Conservation (phyloP, 2,329 filamentous ascomycete genomes). For the Microthyrium microscopicum region DNA sequence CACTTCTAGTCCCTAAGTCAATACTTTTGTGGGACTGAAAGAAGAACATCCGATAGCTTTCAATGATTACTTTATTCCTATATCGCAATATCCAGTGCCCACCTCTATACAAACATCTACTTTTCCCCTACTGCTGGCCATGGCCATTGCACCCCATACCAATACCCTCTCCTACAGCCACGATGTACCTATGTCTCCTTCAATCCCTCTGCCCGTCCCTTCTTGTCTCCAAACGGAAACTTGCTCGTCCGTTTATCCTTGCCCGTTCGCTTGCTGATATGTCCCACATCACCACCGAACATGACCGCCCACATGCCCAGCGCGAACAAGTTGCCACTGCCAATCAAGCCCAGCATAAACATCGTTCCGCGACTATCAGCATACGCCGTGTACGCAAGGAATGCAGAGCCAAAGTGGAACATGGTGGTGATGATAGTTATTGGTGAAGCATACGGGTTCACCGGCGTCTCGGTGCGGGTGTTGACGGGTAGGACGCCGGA, state of each 20-base stretch:
- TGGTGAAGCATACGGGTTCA: conserved; percentile 37
- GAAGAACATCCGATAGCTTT: too few species aligned
- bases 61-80: too few species aligned
- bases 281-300: conserved; percentile 39
- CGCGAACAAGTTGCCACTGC: conserved; percentile 39
- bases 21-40: too few species aligned
- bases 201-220: too few species aligned
- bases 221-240: conserved; percentile 47
- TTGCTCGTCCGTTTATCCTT: conserved; percentile 50
- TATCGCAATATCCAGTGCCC: too few species aligned
- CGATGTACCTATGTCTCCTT: too few species aligned
- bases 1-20: too few species aligned
- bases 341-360: conserved; percentile 43
- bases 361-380: conserved; percentile 36
- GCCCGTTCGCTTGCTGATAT: conserved; percentile 45
- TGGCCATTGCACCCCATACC: too few species aligned
- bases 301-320: conserved; percentile 49
- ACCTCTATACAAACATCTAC: too few species aligned
- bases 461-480: neutral
- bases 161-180: too few species aligned
- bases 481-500: conserved; percentile 53
- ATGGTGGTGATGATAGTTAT: conserved; percentile 47
- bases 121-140: too few species aligned
- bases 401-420: conserved; percentile 44
- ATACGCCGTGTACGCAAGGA: conserved; percentile 54